phyloP scores from a whole-genome alignment of 1,284 basidiomycete species.

The Leccinum pseudoinsigne region DNA sequence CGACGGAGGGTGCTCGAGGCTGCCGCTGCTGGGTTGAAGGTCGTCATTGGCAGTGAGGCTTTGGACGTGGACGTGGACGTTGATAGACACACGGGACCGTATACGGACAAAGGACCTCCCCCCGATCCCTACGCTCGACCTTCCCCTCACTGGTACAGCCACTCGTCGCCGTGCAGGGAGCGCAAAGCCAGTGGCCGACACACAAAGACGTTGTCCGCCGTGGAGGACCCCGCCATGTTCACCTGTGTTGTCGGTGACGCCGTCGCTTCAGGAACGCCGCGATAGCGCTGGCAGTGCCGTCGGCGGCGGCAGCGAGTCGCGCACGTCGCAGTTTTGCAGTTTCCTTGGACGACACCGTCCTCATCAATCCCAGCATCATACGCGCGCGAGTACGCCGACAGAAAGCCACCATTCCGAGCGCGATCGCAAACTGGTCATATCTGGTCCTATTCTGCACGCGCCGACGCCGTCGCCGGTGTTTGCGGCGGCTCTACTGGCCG shows the following conservation, averaged over 20 bases:
- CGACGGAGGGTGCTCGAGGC: constrained; percentile 82
- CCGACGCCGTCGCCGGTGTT: constrained; percentile 9
- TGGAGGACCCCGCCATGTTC: constrained; percentile 33
- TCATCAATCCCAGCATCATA: constrained; percentile 20
- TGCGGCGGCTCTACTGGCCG: background rate
- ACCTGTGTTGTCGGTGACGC: constrained; percentile 29
- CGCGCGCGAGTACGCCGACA: constrained; percentile 26
- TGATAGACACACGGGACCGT: constrained; percentile 14
- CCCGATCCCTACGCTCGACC: constrained; percentile 41
- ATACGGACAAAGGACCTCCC: constrained; percentile 53
- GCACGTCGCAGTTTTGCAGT: constrained; percentile 46
- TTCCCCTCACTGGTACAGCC: constrained; percentile 10
- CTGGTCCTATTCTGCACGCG: constrained; percentile 54
- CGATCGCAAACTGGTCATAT: constrained; percentile 50
- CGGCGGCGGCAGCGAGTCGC: constrained; percentile 23
- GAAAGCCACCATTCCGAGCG: constrained; percentile 32
- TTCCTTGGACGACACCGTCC: constrained; percentile 53
- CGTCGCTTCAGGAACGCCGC: constrained; percentile 25
- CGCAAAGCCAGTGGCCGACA: background rate
- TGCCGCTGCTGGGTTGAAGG: constrained; percentile 52
- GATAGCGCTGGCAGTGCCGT: constrained; percentile 5
- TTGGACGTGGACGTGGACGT: background rate
- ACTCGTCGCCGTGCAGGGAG: background rate
- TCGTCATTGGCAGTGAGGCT: constrained; percentile 50
- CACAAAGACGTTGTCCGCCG: background rate